Evolutionary conservation across 345 rosid genomes (phyloP).

Genomic region (Salix arbutifolia): DNA sequence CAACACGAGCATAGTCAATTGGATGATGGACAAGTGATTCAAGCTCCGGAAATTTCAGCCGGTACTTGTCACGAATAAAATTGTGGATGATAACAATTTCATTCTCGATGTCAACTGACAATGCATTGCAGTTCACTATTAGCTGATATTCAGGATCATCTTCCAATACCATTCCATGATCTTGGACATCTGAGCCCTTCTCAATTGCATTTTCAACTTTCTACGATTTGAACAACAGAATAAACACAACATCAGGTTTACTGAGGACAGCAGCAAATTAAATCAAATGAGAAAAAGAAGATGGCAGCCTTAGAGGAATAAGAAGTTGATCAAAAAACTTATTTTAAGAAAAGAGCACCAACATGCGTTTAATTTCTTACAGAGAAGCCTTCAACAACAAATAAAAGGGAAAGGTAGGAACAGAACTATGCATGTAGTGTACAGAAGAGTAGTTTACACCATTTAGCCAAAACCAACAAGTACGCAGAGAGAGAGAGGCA

Average conservation of each 20-base stretch:
- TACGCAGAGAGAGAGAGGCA: not conserved
- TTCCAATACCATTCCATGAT: slow-evolving; percentile 68
- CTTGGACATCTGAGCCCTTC: slow-evolving; percentile 55
- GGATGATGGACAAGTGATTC: slow-evolving; percentile 89
- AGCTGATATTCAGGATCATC: slow-evolving; percentile 94
- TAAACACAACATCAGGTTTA: slow-evolving; percentile 3
- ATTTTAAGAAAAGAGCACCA: not conserved
- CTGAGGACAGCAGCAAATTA: not conserved
- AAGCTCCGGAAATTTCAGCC: slow-evolving; percentile 85
- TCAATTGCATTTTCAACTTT: slow-evolving; percentile 78
- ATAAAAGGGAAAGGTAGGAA: not conserved
- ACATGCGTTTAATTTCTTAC: not conserved
- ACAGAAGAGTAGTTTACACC: not conserved
- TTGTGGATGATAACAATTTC: slow-evolving; percentile 82
- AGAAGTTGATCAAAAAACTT: not conserved
- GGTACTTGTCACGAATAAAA: slow-evolving; percentile 85
- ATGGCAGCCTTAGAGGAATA: not conserved
- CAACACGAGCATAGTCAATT: slow-evolving; percentile 88
- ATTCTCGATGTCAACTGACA: slow-evolving; percentile 88
- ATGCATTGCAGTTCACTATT: slow-evolving; percentile 80
- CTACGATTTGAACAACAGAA: slow-evolving; percentile 30
- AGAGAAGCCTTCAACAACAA: not conserved
- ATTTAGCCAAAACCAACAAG: not conserved
- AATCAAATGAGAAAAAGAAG: not conserved
- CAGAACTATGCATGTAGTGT: not conserved